These are phyloP conservation scores for Xerocomus spinulosus DNA, from an alignment of 768 basidiomycete species.

Conservation along the genomic window DNA sequence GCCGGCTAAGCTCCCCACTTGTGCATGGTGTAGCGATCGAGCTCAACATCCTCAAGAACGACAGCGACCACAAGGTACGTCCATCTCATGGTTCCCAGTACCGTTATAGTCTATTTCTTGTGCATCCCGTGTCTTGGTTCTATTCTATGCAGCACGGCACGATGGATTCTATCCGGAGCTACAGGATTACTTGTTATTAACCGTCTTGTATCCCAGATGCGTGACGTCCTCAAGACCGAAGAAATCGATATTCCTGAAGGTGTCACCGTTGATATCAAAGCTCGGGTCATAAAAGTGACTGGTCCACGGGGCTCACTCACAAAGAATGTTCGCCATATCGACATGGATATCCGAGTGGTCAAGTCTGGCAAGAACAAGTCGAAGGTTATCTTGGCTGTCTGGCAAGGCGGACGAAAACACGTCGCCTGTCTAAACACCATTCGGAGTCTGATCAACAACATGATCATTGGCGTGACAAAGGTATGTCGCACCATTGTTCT, in stretches of 20 bases:
- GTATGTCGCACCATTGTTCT: conserved; percentile 33
- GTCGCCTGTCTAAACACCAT: conserved; percentile 97
- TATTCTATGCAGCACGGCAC: conserved; percentile 1
- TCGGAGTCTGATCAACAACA: conserved; percentile 91
- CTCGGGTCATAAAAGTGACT: conserved; percentile 85
- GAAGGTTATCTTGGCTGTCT: conserved; percentile 88
- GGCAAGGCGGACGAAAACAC: conserved; percentile 98
- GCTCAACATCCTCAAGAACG: conserved; percentile 25
- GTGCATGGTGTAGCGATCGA: neutral
- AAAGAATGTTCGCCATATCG: conserved; percentile 88
- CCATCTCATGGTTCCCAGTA: neutral
- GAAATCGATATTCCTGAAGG: conserved; percentile 84
- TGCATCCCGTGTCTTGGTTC: neutral
- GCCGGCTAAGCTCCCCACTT: conserved; percentile 16
- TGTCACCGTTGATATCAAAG: conserved; percentile 83
- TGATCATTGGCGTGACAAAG: conserved; percentile 97
- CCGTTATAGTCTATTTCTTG: neutral
- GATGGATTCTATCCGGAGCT: conserved; percentile 38
- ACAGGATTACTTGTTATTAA: conserved; percentile 33
- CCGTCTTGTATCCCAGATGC: conserved; percentile 55
- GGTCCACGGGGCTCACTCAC: conserved; percentile 91
- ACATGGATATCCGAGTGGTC: conserved; percentile 87
- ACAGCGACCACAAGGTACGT: conserved; percentile 28
- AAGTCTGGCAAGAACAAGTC: conserved; percentile 61
- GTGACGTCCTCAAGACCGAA: conserved; percentile 91